Evolutionary conservation across 2,329 filamentous ascomycete genomes (phyloP), one percentile per base, ranked within the genome.

Genomic region (Falciphora oryzae): DNA sequence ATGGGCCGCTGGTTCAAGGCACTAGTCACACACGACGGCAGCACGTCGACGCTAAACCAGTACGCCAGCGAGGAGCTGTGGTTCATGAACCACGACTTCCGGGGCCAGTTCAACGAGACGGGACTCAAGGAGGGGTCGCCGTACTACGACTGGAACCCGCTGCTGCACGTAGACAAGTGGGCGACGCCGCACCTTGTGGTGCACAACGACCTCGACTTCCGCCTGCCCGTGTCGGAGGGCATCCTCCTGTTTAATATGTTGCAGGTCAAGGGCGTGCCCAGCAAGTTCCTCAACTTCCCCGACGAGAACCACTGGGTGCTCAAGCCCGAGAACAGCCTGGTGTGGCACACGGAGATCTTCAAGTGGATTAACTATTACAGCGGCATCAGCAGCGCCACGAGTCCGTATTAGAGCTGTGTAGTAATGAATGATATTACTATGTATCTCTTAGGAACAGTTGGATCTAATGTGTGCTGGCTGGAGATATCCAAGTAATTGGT

Each of bases 251-350:
- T 91, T 75, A 90, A 91, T 70, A 80, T 89, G 22, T 77, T 91
- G 44, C 89, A 91, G 75, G 81, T 81, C 59, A 78, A 80, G 61
- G 87, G 87, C 0, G 80, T 91, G 7, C 84, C 88, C 53, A 89
- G 86, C 69, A 83, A 86, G 68, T 85, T 90, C 67, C 72, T 91
- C 69, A 88, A 82, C 2, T 91, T 91, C 73, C 87, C 87, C 0
- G 88, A 91, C 72, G 89, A 92, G 75, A 89, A 89, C 67, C 89
- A 91, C 70, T 91, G 86, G 85, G 88, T 91, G 4, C 70, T 90
- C 59, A 87, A 89, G 69, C 85, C 81, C 1, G 88, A 91, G 76
- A 91, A 91, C 72, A 83, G 81, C 29, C 73, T 90, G 58, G 76
- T 89, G 63, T 91, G 89, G 89, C 87, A 91, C 72, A 82, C 81